Evolutionary conservation across 23 red algal genomes (phyloP).

Genomic region (Gracilariopsis chorda): DNA sequence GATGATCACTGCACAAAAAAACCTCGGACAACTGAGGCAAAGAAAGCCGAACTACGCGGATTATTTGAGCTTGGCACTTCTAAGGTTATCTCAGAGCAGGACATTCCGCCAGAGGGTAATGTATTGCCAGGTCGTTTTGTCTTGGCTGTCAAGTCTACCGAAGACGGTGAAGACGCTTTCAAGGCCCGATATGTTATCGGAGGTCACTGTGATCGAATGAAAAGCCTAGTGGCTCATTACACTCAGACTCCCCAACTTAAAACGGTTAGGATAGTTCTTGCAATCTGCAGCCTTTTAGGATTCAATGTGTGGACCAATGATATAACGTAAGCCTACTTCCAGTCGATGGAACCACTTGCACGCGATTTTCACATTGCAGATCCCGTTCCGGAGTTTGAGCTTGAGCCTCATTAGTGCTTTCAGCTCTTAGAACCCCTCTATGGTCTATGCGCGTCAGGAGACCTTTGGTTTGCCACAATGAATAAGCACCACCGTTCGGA

Average conservation of each 20-base stretch:
- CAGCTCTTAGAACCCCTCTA: not conserved
- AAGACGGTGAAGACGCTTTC: not conserved
- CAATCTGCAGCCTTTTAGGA: not conserved
- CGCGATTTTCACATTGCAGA: not conserved
- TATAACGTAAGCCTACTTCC: not conserved
- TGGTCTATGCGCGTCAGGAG: not conserved
- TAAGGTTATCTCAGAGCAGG: not conserved
- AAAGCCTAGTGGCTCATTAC: not conserved
- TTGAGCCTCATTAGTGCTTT: not conserved
- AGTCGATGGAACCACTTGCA: not conserved
- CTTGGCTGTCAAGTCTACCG: not conserved
- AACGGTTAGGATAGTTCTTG: not conserved
- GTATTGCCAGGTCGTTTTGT: not conserved
- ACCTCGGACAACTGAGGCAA: not conserved
- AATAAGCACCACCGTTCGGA: not conserved
- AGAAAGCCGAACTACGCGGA: not conserved
- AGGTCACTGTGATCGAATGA: not conserved
- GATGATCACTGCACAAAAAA: not conserved
- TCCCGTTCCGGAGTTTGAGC: not conserved
- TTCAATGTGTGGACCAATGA: conserved; percentile 16
- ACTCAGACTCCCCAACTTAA: not conserved
- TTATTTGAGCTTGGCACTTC: not conserved
- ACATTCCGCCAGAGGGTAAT: not conserved
- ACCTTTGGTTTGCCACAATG: not conserved
- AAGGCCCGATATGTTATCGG: not conserved